These are phyloP conservation scores for Cryphonectria japonica DNA, from an alignment of 2,329 filamentous ascomycete genomes.

Conservation along the genomic window DNA sequence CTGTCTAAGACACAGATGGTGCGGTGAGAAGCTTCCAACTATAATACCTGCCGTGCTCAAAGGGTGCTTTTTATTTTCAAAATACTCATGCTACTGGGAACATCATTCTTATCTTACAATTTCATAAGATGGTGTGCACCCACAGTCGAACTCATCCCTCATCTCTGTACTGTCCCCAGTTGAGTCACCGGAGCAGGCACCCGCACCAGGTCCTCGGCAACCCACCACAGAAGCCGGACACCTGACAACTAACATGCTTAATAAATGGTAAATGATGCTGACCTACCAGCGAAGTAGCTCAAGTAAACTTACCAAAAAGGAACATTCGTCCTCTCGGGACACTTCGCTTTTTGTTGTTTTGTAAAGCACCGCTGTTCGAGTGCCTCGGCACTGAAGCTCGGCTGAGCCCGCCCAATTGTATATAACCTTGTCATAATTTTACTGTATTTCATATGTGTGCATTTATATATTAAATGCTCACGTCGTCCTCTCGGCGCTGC, in stretches of 20 bases:
- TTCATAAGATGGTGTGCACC: neutral
- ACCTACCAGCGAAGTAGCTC: neutral
- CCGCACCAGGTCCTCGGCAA: neutral
- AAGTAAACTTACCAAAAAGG: neutral
- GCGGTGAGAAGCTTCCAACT: neutral
- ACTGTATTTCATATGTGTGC: neutral
- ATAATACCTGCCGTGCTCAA: neutral
- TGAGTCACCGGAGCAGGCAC: neutral
- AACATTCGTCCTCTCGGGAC: no score
- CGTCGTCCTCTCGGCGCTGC: neutral
- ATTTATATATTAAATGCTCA: neutral
- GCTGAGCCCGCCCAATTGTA: neutral
- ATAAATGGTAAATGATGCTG: neutral
- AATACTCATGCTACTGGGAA: neutral
- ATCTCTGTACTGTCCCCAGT: neutral
- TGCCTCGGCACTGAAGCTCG: neutral
- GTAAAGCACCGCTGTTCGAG: neutral
- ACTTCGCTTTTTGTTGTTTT: constrained; percentile 4
- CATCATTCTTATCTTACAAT: neutral
- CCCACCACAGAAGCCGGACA: neutral
- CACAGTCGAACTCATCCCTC: neutral
- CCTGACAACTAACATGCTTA: neutral
- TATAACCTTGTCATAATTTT: neutral
- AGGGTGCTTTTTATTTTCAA: neutral
- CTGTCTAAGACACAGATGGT: neutral